A percentile compares a stretch with the other conserved stretches of the same genome.
Evolutionary conservation across 495 filamentous ascomycete species (phyloP).

Genomic region (Diplogelasinospora grovesii): DNA sequence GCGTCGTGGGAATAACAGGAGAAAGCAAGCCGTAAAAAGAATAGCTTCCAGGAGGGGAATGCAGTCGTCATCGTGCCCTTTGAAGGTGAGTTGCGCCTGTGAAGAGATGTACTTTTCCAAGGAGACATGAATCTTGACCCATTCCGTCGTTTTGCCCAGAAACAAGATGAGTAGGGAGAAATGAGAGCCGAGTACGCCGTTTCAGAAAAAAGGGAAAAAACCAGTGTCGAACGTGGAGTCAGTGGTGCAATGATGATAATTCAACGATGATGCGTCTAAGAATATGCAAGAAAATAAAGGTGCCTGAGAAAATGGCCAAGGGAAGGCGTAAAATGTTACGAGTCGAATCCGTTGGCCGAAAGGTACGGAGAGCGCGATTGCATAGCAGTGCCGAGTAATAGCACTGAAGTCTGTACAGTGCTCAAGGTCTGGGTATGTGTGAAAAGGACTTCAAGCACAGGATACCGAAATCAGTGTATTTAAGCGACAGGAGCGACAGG

Average conservation of each 20-base stretch:
- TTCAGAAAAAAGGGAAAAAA: slow-evolving; percentile 3
- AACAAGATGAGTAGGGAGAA: background rate
- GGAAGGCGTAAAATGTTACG: background rate
- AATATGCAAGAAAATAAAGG: slow-evolving; percentile 6
- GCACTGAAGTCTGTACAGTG: too few relatives aligned
- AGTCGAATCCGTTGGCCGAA: too few relatives aligned
- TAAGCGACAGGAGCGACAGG: slow-evolving; percentile 31
- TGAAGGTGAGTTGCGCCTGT: too few relatives aligned
- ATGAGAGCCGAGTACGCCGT: slow-evolving; percentile 3
- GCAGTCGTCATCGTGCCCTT: too few relatives aligned
- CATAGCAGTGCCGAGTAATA: too few relatives aligned
- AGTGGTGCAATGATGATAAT: background rate
- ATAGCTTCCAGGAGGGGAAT: too few relatives aligned
- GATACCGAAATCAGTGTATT: background rate
- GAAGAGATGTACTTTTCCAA: background rate
- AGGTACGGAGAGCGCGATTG: too few relatives aligned
- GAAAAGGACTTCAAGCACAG: too few relatives aligned
- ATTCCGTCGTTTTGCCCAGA: slow-evolving; percentile 8
- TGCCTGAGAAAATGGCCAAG: background rate
- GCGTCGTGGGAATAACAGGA: background rate
- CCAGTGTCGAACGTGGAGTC: slow-evolving; percentile 11
- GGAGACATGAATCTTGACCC: slow-evolving; percentile 2
- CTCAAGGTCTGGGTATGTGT: too few relatives aligned
- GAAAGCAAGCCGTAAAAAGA: background rate
- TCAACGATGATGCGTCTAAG: background rate